Percentiles rank a stretch among this genome's conserved stretches.
Evolutionary conservation across 805 yeast species (phyloP).

Genomic region (Candida ipomoeae): DNA sequence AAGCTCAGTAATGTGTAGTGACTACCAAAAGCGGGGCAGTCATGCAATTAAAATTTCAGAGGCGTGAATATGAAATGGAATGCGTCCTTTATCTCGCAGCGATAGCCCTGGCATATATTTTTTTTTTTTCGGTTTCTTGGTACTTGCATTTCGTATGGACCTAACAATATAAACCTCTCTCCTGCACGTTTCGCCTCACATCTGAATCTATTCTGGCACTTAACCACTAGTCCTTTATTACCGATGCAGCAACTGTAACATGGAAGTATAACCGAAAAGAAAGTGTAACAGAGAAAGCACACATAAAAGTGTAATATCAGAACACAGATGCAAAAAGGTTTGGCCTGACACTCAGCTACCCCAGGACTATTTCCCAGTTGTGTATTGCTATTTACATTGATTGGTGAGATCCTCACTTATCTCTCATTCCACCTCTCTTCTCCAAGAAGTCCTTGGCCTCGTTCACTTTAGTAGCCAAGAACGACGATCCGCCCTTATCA

Average conservation of each 20-base stretch:
- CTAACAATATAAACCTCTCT: background rate
- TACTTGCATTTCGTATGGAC: background rate
- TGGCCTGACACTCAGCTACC: background rate
- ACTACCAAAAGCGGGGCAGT: too few relatives aligned
- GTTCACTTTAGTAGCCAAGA: slow-evolving; percentile 83
- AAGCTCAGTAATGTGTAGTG: background rate
- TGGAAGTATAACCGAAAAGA: background rate
- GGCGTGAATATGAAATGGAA: too few relatives aligned
- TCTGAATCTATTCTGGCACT: too few relatives aligned
- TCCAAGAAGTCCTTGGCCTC: slow-evolving; percentile 86
- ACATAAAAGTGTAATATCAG: too few relatives aligned
- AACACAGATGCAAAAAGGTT: background rate
- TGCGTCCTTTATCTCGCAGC: too few relatives aligned
- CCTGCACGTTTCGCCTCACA: background rate
- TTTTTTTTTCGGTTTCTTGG: background rate
- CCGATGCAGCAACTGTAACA: background rate
- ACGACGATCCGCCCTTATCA: slow-evolving; percentile 90
- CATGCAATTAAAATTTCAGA: too few relatives aligned
- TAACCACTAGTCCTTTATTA: background rate
- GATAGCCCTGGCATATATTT: too few relatives aligned
- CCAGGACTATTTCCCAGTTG: background rate
- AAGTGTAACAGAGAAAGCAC: too few relatives aligned
- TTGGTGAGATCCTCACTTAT: slow-evolving; percentile 20
- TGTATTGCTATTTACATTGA: slow-evolving; percentile 5
- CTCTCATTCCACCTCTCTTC: slow-evolving; percentile 54